These are phyloP conservation scores for Echium plantagineum DNA, from an alignment of 257 asterid genomes.

Conservation along the genomic window DNA sequence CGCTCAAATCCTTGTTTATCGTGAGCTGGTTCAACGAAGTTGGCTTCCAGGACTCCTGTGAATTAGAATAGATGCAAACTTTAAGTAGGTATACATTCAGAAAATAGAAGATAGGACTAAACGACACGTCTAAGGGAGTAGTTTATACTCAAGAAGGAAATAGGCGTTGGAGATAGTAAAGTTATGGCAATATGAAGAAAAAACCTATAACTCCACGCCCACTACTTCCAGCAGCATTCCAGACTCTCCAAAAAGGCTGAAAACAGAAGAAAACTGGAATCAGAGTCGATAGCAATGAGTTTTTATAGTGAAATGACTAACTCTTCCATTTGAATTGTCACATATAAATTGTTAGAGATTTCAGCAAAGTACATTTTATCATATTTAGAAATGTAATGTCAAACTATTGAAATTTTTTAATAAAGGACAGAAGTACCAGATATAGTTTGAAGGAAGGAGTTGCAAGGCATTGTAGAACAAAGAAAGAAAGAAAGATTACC, in stretches of 20 bases:
- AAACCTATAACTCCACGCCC: constrained; percentile 80
- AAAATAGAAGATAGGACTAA: neutral
- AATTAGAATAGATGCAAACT: neutral
- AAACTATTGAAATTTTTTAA: too few species aligned
- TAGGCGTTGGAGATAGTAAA: neutral
- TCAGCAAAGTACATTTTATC: too few species aligned
- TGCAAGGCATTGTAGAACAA: too few species aligned
- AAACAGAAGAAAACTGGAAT: neutral
- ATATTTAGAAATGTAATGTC: too few species aligned
- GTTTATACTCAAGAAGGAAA: neutral
- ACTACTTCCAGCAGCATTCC: constrained; percentile 86
- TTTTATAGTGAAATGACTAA: too few species aligned
- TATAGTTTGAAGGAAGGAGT: too few species aligned
- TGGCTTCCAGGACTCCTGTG: constrained; percentile 56
- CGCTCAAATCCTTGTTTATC: constrained; percentile 75
- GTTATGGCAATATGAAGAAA: neutral
- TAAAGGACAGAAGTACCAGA: too few species aligned
- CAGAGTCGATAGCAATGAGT: neutral
- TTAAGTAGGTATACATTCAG: neutral
- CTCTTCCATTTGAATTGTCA: too few species aligned
- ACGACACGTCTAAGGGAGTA: neutral
- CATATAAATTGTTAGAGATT: too few species aligned
- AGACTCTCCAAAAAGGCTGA: constrained; percentile 87
- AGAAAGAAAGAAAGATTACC: constrained; percentile 26
- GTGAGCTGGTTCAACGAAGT: constrained; percentile 73